phyloP scores from a whole-genome alignment of 106 monocot species.

The Phalaenopsis equestris region DNA sequence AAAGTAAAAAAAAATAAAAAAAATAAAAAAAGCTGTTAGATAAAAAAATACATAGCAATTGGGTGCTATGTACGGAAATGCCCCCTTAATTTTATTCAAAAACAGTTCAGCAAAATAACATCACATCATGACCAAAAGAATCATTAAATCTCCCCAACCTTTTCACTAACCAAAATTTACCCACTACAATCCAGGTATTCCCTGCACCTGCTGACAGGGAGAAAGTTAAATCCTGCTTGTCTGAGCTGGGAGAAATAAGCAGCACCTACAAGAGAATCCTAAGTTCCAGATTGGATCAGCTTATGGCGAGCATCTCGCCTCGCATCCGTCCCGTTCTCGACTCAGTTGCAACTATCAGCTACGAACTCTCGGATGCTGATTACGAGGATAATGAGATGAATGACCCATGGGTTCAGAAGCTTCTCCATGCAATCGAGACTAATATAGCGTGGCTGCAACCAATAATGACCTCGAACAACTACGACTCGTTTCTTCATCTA shows the following conservation, averaged over 20 bases:
- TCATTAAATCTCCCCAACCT: no score
- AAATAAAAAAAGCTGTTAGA: no score
- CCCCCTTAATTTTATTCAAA: no score
- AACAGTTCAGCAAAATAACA: no score
- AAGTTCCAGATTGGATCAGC: conserved; percentile 66
- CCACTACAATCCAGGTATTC: conserved; percentile 47
- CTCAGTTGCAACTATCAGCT: conserved; percentile 74
- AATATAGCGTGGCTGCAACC: conserved; percentile 77
- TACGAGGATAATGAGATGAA: conserved; percentile 96
- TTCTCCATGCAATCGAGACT: conserved; percentile 60
- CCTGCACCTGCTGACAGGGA: conserved; percentile 67
- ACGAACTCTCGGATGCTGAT: conserved; percentile 80
- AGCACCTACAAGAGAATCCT: conserved; percentile 52
- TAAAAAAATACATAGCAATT: no score
- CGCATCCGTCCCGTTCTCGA: conserved; percentile 87
- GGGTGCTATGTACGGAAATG: no score
- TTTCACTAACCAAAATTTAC: no score
- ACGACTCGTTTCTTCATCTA: conserved; percentile 71
- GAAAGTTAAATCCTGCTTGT: conserved; percentile 84
- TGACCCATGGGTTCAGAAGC: conserved; percentile 93
- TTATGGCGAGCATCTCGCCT: conserved; percentile 49
- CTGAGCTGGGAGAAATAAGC: conserved; percentile 80
- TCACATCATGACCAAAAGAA: no score
- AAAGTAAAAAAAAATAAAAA: no score
- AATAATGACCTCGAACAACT: conserved; percentile 63